phyloP scores from a whole-genome alignment of 768 basidiomycete species.

The Postia placenta region DNA sequence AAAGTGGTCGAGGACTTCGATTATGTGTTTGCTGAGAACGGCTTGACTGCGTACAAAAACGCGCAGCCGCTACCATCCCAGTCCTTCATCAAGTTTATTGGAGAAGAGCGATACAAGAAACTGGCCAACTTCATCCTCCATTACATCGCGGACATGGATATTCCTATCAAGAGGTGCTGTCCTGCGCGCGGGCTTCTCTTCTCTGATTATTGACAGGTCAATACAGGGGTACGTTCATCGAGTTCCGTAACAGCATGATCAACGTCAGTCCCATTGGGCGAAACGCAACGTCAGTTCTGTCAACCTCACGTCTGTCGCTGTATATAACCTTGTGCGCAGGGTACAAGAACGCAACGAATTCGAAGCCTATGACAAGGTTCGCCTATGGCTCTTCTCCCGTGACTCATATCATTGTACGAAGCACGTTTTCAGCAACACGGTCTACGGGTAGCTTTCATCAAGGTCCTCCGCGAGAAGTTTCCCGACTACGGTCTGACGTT shows the following conservation, averaged over 20 bases:
- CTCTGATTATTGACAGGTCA: too few relatives aligned
- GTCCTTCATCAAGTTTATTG: conserved; percentile 84
- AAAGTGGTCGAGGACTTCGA: conserved; percentile 80
- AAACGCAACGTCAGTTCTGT: conserved; percentile 88
- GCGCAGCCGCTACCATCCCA: conserved; percentile 69
- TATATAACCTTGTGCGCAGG: conserved; percentile 35
- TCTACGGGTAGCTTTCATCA: conserved; percentile 68
- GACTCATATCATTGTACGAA: too few relatives aligned
- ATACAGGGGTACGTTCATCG: conserved; percentile 94
- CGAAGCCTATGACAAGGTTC: conserved; percentile 74
- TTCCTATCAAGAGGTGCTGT: conserved; percentile 94
- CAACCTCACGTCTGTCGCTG: too few relatives aligned
- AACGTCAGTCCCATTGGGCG: conserved; percentile 96
- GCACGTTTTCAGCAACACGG: conserved; percentile 47
- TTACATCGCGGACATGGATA: conserved; percentile 88
- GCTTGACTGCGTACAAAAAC: conserved; percentile 81
- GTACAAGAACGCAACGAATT: conserved; percentile 79
- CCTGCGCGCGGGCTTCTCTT: too few relatives aligned
- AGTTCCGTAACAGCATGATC: conserved; percentile 96
- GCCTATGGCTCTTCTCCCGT: conserved; percentile 5
- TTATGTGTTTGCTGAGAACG: conserved; percentile 92
- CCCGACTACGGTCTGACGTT: conserved; percentile 80
- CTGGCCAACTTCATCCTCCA: conserved; percentile 91
- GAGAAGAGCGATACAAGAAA: conserved; percentile 89
- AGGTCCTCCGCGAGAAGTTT: conserved; percentile 78